A percentile compares a stretch with the other conserved stretches of the same genome.
phyloP scores from a whole-genome alignment of 768 basidiomycete genomes.

The Galerina sulciceps region DNA sequence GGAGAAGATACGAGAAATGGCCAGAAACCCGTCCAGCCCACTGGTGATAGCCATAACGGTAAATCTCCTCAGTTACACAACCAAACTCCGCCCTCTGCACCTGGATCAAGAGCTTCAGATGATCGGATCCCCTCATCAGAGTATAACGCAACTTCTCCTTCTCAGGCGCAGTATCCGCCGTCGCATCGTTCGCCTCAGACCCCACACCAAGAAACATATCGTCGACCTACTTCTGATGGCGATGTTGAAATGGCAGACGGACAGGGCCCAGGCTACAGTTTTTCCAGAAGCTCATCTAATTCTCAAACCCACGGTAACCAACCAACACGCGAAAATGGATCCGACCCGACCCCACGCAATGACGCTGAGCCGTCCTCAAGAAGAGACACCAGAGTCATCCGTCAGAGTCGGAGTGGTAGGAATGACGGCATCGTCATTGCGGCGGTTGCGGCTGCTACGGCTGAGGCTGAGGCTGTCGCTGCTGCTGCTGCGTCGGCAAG shows the following conservation, averaged over 20 bases:
- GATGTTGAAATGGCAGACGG: constrained; percentile 9
- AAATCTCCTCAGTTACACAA: no score
- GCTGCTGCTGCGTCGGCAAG: constrained; percentile 3
- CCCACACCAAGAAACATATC: not conserved
- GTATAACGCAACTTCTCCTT: not conserved
- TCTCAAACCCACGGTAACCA: not conserved
- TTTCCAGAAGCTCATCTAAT: not conserved
- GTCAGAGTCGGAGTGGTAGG: constrained; percentile 9
- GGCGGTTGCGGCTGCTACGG: constrained; percentile 23
- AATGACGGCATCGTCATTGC: constrained; percentile 26
- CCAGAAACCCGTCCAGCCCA: no score
- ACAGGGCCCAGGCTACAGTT: not conserved
- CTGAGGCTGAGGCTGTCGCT: constrained; percentile 28
- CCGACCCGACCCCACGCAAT: not conserved
- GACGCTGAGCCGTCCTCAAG: not conserved
- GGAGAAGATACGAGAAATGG: no score
- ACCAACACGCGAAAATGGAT: not conserved
- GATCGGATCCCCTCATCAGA: not conserved
- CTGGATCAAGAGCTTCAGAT: no score
- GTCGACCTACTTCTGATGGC: not conserved
- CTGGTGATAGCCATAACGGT: no score
- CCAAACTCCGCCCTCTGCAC: no score
- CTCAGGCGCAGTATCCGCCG: not conserved
- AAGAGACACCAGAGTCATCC: constrained; percentile 7
- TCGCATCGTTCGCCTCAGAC: not conserved